Percentiles rank a stretch among this genome's conserved stretches.
phyloP scores from a whole-genome alignment of 257 asterid genomes.

The Lycium ferocissimum region DNA sequence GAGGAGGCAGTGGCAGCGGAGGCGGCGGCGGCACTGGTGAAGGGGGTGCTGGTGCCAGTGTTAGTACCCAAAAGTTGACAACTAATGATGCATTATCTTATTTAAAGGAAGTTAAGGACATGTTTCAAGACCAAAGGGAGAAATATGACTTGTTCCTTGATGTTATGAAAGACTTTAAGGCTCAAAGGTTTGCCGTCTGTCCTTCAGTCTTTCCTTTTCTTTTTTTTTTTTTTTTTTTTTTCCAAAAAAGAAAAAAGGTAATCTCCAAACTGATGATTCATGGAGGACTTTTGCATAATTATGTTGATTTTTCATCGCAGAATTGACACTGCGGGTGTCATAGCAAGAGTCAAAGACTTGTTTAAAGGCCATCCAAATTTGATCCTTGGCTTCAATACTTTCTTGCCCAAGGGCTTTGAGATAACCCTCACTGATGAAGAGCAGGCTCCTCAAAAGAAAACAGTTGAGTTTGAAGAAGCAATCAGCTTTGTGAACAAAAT shows the following conservation, averaged over 20 bases:
- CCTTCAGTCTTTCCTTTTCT: slow-evolving; percentile 2
- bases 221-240: too few species aligned
- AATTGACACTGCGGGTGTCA: slow-evolving; percentile 66
- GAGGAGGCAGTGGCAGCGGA: slow-evolving; percentile 32
- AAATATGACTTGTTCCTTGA: slow-evolving; percentile 69
- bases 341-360: slow-evolving; percentile 67
- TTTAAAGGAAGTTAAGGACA: slow-evolving; percentile 68
- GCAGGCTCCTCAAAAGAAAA: slow-evolving; percentile 63
- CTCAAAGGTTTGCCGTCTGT: slow-evolving; percentile 54
- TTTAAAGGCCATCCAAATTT: slow-evolving; percentile 71
- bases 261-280: not conserved
- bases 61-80: slow-evolving; percentile 56
- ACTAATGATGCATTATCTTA: slow-evolving; percentile 66
- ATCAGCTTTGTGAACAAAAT: slow-evolving; percentile 74
- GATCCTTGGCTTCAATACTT: slow-evolving; percentile 75
- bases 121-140: slow-evolving; percentile 70
- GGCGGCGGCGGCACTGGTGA: slow-evolving; percentile 1
- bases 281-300: slow-evolving; percentile 9
- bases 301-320: slow-evolving; percentile 44
- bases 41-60: slow-evolving; percentile 45
- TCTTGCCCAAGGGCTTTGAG: slow-evolving; percentile 79
- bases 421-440: slow-evolving; percentile 69
- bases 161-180: slow-evolving; percentile 75
- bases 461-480: slow-evolving; percentile 82
- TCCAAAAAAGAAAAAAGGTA: not conserved